phyloP scores from a whole-genome alignment of 2,329 filamentous ascomycete species.

The Emmonsiellopsis sp. region DNA sequence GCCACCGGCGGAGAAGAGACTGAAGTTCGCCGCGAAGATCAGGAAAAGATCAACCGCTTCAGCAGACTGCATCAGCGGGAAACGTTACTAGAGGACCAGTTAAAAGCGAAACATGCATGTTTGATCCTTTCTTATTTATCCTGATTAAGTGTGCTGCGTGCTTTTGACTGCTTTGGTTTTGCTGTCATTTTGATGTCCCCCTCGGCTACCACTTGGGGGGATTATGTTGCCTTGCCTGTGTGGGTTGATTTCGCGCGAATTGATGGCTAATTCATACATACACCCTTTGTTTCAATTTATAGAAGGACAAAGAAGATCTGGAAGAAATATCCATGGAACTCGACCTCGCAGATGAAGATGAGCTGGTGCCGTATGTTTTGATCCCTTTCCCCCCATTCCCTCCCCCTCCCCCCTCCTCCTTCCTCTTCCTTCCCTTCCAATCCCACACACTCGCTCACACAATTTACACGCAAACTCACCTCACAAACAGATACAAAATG shows the following conservation, averaged over 20 bases:
- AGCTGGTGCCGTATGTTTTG: slow-evolving; percentile 69
- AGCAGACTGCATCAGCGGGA: slow-evolving; percentile 88
- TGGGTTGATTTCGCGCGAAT: too few species aligned
- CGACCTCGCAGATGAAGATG: slow-evolving; percentile 91
- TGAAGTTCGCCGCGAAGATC: slow-evolving; percentile 90
- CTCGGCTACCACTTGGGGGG: not conserved
- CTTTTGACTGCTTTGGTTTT: not conserved
- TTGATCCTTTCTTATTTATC: not conserved
- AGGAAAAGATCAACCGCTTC: slow-evolving; percentile 98
- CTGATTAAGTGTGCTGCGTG: not conserved
- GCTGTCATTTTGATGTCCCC: not conserved
- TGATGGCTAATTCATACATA: not conserved
- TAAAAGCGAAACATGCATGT: slow-evolving; percentile 68
- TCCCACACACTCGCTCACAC: slow-evolving; percentile 2
- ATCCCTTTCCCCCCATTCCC: not conserved
- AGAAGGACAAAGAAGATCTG: slow-evolving; percentile 98
- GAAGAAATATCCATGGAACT: slow-evolving; percentile 87
- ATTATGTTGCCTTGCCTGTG: too few species aligned
- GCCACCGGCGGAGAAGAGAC: slow-evolving; percentile 66
- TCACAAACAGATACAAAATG: slow-evolving; percentile 72
- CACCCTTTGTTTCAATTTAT: slow-evolving; percentile 4
- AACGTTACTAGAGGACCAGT: slow-evolving; percentile 65
- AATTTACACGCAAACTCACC: slow-evolving; percentile 8
- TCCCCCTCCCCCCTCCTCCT: not conserved
- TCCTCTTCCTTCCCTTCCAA: not conserved